phyloP scores from a whole-genome alignment of 148 eudicot species.

The Cornus suecica region DNA sequence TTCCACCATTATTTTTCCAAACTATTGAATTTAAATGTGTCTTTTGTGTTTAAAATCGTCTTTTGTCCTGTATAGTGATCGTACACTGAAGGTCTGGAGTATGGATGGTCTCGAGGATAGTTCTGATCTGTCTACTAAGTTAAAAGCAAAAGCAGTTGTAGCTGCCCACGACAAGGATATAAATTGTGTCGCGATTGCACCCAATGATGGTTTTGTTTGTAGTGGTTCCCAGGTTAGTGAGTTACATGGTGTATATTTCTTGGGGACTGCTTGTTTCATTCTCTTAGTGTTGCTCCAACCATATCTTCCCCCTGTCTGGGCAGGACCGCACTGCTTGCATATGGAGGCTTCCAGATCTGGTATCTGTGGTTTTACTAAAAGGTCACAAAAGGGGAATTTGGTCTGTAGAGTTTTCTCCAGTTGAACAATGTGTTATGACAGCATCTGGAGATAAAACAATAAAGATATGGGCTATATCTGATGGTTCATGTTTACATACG shows the following conservation, averaged over 20 bases:
- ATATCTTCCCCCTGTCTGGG: slow-evolving; percentile 11
- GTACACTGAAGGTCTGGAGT: slow-evolving; percentile 88
- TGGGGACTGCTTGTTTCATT: not conserved
- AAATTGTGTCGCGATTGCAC: slow-evolving; percentile 81
- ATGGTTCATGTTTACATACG: slow-evolving; percentile 90
- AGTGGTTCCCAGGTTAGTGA: slow-evolving; percentile 89
- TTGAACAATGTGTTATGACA: slow-evolving; percentile 88
- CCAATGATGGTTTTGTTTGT: slow-evolving; percentile 86
- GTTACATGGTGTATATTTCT: not conserved
- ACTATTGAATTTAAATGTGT: not conserved
- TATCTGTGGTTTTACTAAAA: slow-evolving; percentile 57
- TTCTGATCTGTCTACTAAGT: slow-evolving; percentile 41
- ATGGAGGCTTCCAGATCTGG: slow-evolving; percentile 90
- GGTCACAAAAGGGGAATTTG: slow-evolving; percentile 96
- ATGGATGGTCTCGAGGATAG: slow-evolving; percentile 50
- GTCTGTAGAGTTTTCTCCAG: slow-evolving; percentile 96
- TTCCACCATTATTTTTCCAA: not conserved
- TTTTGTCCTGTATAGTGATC: slow-evolving; percentile 51
- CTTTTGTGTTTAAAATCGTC: not conserved
- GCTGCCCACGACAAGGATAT: slow-evolving; percentile 97
- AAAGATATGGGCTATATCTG: slow-evolving; percentile 87
- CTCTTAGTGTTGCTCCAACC: not conserved
- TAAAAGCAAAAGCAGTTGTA: slow-evolving; percentile 79
- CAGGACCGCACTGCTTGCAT: slow-evolving; percentile 94
- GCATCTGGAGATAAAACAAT: slow-evolving; percentile 95